Percentiles rank a stretch among this genome's conserved stretches.
Evolutionary conservation across 192 early-diverging fungal genomes (phyloP).

Genomic region (Podila epicladia): DNA sequence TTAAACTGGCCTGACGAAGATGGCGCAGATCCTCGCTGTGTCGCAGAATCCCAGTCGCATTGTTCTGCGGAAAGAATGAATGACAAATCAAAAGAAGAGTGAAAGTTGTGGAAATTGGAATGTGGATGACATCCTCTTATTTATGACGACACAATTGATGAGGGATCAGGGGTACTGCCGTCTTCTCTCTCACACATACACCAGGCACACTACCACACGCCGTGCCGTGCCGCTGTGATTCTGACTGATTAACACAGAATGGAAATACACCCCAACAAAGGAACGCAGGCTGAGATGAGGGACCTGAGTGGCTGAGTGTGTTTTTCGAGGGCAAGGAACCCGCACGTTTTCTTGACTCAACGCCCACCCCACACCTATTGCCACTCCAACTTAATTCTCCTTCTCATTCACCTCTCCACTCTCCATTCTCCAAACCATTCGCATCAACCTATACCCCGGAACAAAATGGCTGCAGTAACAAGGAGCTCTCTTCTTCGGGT

Average conservation of each 20-base stretch:
- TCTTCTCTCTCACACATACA: no score
- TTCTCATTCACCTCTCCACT: neutral
- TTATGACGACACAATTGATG: neutral
- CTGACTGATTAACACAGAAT: neutral
- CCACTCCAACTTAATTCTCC: neutral
- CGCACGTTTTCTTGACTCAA: no score
- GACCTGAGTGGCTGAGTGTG: no score
- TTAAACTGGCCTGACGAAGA: no score
- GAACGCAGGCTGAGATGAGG: no score
- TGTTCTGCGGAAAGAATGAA: neutral
- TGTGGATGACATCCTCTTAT: neutral
- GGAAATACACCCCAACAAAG: no score
- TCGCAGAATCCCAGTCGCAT: no score
- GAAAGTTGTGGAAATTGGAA: neutral
- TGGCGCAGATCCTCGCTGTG: no score
- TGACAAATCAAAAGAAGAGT: neutral
- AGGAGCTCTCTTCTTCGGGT: neutral
- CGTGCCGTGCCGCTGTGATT: no score
- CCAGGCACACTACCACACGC: no score
- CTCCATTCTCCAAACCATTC: neutral
- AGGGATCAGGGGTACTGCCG: neutral
- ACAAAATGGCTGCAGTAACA: neutral
- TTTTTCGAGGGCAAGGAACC: no score
- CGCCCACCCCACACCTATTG: no score
- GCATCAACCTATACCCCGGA: neutral